Evolutionary conservation across 345 rosid genomes (phyloP).

Genomic region (Sonneratia caseolaris): DNA sequence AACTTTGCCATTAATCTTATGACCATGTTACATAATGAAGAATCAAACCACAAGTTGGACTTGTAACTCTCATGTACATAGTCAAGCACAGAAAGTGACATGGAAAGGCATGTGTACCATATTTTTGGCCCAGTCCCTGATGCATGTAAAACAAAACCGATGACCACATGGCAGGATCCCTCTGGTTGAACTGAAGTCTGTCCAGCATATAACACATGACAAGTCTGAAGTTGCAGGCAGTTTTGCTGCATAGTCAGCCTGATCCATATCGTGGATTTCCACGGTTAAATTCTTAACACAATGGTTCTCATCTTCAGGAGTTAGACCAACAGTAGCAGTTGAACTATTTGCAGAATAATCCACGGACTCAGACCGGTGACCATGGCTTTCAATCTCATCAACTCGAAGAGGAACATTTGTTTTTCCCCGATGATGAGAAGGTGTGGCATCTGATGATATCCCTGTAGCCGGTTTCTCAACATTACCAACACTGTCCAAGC

Average conservation of each 20-base stretch:
- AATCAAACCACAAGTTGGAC: too few species aligned
- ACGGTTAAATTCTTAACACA: constrained; percentile 11
- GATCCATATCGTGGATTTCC: constrained; percentile 17
- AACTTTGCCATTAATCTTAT: too few species aligned
- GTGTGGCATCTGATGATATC: constrained; percentile 26
- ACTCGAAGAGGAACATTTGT: constrained; percentile 22
- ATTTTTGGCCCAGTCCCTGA: constrained; percentile 68
- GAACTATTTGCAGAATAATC: too few species aligned
- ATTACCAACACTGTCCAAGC: constrained; percentile 12
- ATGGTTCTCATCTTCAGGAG: too few species aligned
- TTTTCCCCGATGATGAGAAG: constrained; percentile 13
- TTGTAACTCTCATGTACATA: neutral
- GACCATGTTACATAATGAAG: too few species aligned
- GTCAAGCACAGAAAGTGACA: neutral
- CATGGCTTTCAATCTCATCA: constrained; percentile 21
- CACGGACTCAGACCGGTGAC: constrained; percentile 1
- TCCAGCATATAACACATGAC: constrained; percentile 91
- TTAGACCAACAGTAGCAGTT: too few species aligned
- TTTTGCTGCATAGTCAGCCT: constrained; percentile 14
- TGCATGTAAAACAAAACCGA: constrained; percentile 89
- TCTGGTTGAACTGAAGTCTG: constrained; percentile 76
- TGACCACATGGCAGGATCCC: constrained; percentile 90
- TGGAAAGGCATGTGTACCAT: constrained; percentile 36
- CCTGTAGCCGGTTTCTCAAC: constrained; percentile 18
- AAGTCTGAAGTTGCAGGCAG: constrained; percentile 35